phyloP scores from a whole-genome alignment of 768 basidiomycete genomes.

The Phanerochaete sordida region DNA sequence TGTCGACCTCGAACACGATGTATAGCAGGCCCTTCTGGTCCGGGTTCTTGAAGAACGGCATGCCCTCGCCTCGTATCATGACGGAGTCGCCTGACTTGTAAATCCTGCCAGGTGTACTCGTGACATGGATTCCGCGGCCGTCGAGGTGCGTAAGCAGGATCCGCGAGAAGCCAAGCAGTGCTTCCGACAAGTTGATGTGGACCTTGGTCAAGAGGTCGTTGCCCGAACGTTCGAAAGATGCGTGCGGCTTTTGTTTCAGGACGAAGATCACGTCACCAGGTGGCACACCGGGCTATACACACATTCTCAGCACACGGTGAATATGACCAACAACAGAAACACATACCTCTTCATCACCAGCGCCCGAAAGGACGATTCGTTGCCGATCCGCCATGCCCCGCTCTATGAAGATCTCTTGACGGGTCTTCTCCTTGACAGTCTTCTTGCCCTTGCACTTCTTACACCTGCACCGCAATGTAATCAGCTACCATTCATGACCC shows the following conservation, averaged over 20 bases:
- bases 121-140: slow-evolving; percentile 82
- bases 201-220: slow-evolving; percentile 78
- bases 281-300: slow-evolving; percentile 69
- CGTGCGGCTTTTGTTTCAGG: slow-evolving; percentile 63
- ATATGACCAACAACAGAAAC: not conserved
- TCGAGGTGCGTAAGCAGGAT: slow-evolving; percentile 91
- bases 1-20: slow-evolving; percentile 81
- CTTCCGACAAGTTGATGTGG: slow-evolving; percentile 89
- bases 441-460: slow-evolving; percentile 93
- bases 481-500: slow-evolving; percentile 7
- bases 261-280: slow-evolving; percentile 91
- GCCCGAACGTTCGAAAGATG: slow-evolving; percentile 80
- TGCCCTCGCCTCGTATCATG: slow-evolving; percentile 79
- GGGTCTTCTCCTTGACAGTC: slow-evolving; percentile 82
- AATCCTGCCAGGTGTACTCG: slow-evolving; percentile 71
- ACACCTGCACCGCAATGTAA: slow-evolving; percentile 50
- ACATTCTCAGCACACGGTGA: not conserved
- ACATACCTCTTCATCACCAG: slow-evolving; percentile 83
- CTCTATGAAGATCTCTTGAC: slow-evolving; percentile 84
- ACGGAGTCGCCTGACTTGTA: slow-evolving; percentile 74
- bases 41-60: slow-evolving; percentile 72
- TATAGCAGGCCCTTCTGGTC: slow-evolving; percentile 78
- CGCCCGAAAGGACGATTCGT: slow-evolving; percentile 84
- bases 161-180: slow-evolving; percentile 91
- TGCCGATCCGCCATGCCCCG: slow-evolving; percentile 83